phyloP scores from a whole-genome alignment of 2,329 filamentous ascomycete species.

The Ascochyta rabiei region DNA sequence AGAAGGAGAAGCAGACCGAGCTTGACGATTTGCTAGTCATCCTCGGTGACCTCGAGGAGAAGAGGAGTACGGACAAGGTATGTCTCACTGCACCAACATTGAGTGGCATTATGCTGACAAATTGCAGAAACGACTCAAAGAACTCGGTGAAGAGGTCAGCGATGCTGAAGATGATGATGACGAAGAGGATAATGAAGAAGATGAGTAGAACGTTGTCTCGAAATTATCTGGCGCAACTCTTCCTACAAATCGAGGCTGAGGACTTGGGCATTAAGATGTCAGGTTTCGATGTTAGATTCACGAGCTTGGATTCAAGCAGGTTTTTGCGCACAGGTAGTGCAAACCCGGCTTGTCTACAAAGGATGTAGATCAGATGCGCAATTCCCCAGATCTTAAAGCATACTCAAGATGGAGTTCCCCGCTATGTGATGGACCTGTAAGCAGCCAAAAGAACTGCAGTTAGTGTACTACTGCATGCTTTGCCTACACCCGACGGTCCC shows the following conservation, averaged over 20 bases:
- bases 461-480: no score
- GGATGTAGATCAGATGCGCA: no score
- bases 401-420: no score
- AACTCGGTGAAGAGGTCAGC: constrained; percentile 52
- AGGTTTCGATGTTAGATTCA: no score
- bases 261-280: background rate
- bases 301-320: no score
- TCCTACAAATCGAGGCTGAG: background rate
- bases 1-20: constrained; percentile 53
- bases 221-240: background rate
- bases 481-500: no score
- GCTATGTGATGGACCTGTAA: no score
- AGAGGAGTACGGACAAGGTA: constrained; percentile 50
- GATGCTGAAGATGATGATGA: constrained; percentile 51
- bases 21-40: constrained; percentile 57
- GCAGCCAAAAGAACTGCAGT: no score
- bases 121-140: constrained; percentile 54
- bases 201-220: background rate
- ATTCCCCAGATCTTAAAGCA: no score
- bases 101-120: constrained; percentile 18
- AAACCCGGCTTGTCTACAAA: no score
- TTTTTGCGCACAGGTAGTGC: no score
- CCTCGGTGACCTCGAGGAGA: constrained; percentile 55
- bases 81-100: background rate
- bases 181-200: constrained; percentile 31